phyloP scores from a whole-genome alignment of 208 protist genomes.

The Leptomonas seymouri region DNA sequence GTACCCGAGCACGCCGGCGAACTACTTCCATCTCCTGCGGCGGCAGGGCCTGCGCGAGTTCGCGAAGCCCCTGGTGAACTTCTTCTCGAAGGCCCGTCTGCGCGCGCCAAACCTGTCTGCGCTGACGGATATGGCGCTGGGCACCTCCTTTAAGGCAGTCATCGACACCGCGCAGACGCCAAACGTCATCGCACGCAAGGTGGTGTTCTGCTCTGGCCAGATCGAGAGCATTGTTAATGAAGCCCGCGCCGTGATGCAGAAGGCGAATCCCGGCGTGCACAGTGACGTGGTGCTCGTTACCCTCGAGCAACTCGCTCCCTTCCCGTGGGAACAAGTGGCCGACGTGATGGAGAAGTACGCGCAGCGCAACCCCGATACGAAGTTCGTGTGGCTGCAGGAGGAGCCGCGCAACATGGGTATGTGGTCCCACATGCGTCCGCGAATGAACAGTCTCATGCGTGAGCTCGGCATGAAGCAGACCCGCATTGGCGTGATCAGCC shows the following conservation, averaged over 20 bases:
- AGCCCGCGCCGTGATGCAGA: slow-evolving; percentile 58
- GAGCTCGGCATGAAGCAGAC: slow-evolving; percentile 56
- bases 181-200: slow-evolving; percentile 71
- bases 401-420: slow-evolving; percentile 98
- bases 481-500: slow-evolving; percentile 72
- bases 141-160: slow-evolving; percentile 61
- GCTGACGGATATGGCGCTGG: slow-evolving; percentile 75
- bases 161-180: slow-evolving; percentile 26
- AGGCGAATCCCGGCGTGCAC: slow-evolving; percentile 46
- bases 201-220: slow-evolving; percentile 98
- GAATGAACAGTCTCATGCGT: slow-evolving; percentile 81
- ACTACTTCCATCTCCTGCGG: slow-evolving; percentile 99
- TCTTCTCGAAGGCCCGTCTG: slow-evolving; percentile 93
- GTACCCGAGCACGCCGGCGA: slow-evolving; percentile 97
- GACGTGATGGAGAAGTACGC: slow-evolving; percentile 90
- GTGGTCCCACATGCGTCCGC: slow-evolving; percentile 87
- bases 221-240: slow-evolving; percentile 97
- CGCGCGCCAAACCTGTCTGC: slow-evolving; percentile 90
- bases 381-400: slow-evolving; percentile 97
- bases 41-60: slow-evolving; percentile 97
- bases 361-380: slow-evolving; percentile 74
- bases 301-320: slow-evolving; percentile 97
- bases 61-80: slow-evolving; percentile 97
- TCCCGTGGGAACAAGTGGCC: slow-evolving; percentile 97
- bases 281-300: slow-evolving; percentile 93